Evolutionary conservation across 2,329 filamentous ascomycete genomes (phyloP), one percentile per base, ranked within the genome.

Genomic region (Xylariaceae sp.): DNA sequence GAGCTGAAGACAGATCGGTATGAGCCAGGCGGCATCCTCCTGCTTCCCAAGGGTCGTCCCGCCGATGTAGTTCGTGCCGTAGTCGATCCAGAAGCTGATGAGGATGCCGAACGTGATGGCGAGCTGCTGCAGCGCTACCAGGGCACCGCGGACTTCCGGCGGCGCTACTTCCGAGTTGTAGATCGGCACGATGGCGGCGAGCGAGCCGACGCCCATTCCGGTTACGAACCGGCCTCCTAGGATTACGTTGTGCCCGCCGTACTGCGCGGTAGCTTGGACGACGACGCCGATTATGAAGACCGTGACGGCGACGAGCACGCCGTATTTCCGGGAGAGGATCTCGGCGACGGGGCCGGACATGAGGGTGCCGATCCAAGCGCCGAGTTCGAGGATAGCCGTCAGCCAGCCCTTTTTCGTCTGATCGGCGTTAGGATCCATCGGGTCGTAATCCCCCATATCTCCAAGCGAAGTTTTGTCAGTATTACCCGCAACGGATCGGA

Each of bases 351-450:
- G 86, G 1, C 87, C 85, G 2, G 82, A 87, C 39, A 86, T 75
- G 2, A 92, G 70, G 0, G 85, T 81, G 36, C 88, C 88, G n/a
- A 89, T 66, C 87, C 87, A 91, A 41, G 87, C 87, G 49, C 87
- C 87, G 1, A 91, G 79, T 66, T 90, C 86, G 22, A 91, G 80
- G 59, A 89, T 89, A 2, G 86, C 76, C 0, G 80, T 83, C 5
- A 84, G 66, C 80, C 80, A 83, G 15, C 80, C 80, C 62, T 83
- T 83, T 59, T 78, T 76, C 5, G 77, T 77, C 63, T 77, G 74
- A 54, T 77, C 69, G n/a, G 72, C 72, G 15, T 65, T 71, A 34
- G 69, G 63, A 55, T 75, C 70, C 41, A 75, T 60, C 2, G 73
- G 73, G 55, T 75, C 74, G 58, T 81, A 81, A 32, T 75, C 74